Conservation (phyloP, 2,329 filamentous ascomycete species). For the Aspergillus spinulosporus region DNA sequence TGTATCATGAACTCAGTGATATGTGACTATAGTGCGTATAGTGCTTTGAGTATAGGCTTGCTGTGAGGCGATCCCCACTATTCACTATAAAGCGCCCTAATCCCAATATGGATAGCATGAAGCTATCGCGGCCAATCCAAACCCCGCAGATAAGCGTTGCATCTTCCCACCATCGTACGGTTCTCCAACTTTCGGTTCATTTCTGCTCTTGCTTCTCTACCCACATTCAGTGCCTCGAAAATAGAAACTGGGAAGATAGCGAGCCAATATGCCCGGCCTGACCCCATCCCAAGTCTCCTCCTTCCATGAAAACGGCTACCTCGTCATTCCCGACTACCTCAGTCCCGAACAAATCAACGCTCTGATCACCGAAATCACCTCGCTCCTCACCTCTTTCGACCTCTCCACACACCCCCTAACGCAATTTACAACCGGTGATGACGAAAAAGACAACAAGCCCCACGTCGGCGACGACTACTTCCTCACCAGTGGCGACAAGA, state of each 20-base stretch:
- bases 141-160: conserved; percentile 1
- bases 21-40: too few relatives aligned
- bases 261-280: conserved; percentile 47
- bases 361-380: conserved; percentile 72
- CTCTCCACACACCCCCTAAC: conserved; percentile 89
- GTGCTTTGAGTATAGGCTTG: too few relatives aligned
- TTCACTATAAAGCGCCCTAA: neutral
- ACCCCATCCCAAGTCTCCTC: conserved; percentile 67
- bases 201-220: neutral
- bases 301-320: conserved; percentile 84
- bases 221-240: neutral
- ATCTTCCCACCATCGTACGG: neutral
- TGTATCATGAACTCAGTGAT: neutral
- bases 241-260: neutral
- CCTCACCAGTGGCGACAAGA: conserved; percentile 81
- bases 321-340: conserved; percentile 79
- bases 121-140: neutral
- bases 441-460: conserved; percentile 52
- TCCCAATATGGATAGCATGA: conserved; percentile 1
- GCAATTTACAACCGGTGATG: conserved; percentile 82
- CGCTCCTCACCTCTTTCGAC: conserved; percentile 72
- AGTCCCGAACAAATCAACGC: conserved; percentile 62
- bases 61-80: too few relatives aligned
- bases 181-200: neutral
- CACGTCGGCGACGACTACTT: conserved; percentile 97